phyloP scores from a whole-genome alignment of 2,329 filamentous ascomycete species.

The Venturia aucupariae region DNA sequence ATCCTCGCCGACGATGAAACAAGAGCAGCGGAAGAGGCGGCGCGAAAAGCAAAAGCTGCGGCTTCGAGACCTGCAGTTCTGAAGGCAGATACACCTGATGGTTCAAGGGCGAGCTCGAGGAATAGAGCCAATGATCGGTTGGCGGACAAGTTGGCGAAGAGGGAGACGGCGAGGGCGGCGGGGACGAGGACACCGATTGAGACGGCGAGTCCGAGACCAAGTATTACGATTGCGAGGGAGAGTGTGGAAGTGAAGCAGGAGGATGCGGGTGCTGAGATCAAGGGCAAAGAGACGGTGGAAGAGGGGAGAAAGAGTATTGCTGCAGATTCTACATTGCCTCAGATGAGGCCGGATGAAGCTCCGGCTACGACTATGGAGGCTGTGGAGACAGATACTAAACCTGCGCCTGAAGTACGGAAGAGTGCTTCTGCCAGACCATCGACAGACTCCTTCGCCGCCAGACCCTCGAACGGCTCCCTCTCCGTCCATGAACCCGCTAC shows the following conservation, averaged over 20 bases:
- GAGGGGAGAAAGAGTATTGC: slow-evolving; percentile 18
- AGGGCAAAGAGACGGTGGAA: background rate
- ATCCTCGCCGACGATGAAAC: slow-evolving; percentile 73
- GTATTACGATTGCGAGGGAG: background rate
- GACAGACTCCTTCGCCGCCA: slow-evolving; percentile 22
- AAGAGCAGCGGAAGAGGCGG: slow-evolving; percentile 30
- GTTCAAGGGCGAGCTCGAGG: slow-evolving; percentile 56
- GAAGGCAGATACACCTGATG: slow-evolving; percentile 22
- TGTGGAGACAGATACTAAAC: background rate
- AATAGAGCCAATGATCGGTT: slow-evolving; percentile 68
- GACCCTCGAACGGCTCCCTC: slow-evolving; percentile 19
- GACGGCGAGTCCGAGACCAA: slow-evolving; percentile 1
- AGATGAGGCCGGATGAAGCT: slow-evolving; percentile 6
- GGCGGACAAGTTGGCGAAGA: slow-evolving; percentile 76
- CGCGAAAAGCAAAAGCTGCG: slow-evolving; percentile 25
- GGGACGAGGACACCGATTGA: slow-evolving; percentile 35
- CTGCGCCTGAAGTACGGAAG: slow-evolving; percentile 16
- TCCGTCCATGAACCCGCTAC: slow-evolving; percentile 9
- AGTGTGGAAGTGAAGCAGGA: slow-evolving; percentile 1
- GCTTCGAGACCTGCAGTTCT: slow-evolving; percentile 5
- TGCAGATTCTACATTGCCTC: slow-evolving; percentile 8
- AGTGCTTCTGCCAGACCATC: slow-evolving; percentile 22
- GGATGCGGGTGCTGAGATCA: background rate
- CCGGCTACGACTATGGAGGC: background rate
- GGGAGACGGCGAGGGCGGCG: slow-evolving; percentile 73